A percentile compares a stretch with the other conserved stretches of the same genome.
These are phyloP conservation scores for Boletus barrowsii DNA, from an alignment of 768 basidiomycete genomes.

Conservation along the genomic window DNA sequence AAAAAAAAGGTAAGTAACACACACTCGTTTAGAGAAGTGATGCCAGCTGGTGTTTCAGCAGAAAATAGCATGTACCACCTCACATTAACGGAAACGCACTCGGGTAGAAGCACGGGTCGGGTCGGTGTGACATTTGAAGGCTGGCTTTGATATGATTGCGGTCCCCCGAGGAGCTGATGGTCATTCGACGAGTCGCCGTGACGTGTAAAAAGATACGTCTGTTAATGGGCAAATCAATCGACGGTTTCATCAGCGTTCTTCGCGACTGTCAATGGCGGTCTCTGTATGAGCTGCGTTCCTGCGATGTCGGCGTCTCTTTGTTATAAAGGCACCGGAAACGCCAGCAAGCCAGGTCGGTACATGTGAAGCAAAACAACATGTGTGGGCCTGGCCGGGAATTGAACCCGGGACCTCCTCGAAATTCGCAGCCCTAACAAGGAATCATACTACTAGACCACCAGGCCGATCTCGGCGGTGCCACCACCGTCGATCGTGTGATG, in stretches of 20 bases:
- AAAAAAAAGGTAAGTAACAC: conserved; percentile 9
- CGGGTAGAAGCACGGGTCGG: conserved; percentile 6
- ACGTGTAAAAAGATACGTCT: conserved; percentile 39
- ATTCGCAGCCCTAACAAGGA: conserved; percentile 50
- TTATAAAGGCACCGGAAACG: conserved; percentile 10
- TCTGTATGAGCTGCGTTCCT: conserved; percentile 20
- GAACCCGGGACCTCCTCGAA: conserved; percentile 85
- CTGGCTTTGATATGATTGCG: conserved; percentile 30
- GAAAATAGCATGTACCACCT: neutral
- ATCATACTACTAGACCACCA: conserved; percentile 67
- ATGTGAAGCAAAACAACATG: conserved; percentile 10
- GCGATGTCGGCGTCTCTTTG: conserved; percentile 30
- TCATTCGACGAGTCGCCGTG: conserved; percentile 39
- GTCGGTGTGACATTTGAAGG: conserved; percentile 37
- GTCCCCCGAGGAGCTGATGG: conserved; percentile 33
- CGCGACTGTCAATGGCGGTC: neutral
- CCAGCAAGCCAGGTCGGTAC: neutral
- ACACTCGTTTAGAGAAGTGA: conserved; percentile 2
- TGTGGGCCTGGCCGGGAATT: conserved; percentile 74
- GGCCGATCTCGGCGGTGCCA: conserved; percentile 31
- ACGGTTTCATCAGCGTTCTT: conserved; percentile 9
- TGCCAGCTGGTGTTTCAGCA: conserved; percentile 13
- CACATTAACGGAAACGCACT: conserved; percentile 8
- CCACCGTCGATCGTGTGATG: too few species aligned
- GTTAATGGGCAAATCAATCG: conserved; percentile 22